Evolutionary conservation across 352 stramenopile genomes (phyloP).

Genomic region (Phytopythium boreale): DNA sequence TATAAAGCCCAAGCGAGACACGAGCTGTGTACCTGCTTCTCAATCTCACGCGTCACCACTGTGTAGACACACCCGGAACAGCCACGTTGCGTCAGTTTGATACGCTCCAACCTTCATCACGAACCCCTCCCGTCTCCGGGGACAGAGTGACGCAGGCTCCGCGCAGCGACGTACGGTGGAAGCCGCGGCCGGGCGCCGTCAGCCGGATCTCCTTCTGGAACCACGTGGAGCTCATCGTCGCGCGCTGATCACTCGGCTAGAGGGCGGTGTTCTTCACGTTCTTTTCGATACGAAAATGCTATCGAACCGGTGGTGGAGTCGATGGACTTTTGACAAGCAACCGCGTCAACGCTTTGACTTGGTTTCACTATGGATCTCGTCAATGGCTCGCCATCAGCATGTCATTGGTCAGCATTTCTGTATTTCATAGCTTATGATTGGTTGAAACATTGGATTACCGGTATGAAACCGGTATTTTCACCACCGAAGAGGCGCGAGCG

Average conservation of each 20-base stretch:
- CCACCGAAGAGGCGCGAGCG: not conserved
- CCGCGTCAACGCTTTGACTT: not conserved
- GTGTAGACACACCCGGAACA: not conserved
- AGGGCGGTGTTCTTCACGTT: not conserved
- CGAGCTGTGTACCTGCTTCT: slow-evolving; percentile 60
- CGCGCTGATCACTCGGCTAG: not conserved
- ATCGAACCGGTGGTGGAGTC: too few species aligned
- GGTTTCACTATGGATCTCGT: not conserved
- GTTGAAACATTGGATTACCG: not conserved
- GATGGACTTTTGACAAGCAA: not conserved
- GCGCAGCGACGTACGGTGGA: slow-evolving; percentile 56
- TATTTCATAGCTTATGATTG: not conserved
- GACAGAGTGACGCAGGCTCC: not conserved
- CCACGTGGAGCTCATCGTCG: slow-evolving; percentile 51
- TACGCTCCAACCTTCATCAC: too few species aligned
- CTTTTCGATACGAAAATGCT: not conserved
- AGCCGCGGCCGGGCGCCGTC: slow-evolving; percentile 72
- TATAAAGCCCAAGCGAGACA: not conserved
- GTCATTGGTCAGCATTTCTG: not conserved
- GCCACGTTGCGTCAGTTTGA: too few species aligned
- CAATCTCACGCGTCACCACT: slow-evolving; percentile 83
- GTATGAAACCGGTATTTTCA: slow-evolving; percentile 2
- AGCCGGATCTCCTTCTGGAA: slow-evolving; percentile 88
- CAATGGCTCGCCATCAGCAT: not conserved
- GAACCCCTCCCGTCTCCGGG: not conserved